Evolutionary conservation across 2,329 filamentous ascomycete genomes (phyloP).

Genomic region (Curvularia lunata): DNA sequence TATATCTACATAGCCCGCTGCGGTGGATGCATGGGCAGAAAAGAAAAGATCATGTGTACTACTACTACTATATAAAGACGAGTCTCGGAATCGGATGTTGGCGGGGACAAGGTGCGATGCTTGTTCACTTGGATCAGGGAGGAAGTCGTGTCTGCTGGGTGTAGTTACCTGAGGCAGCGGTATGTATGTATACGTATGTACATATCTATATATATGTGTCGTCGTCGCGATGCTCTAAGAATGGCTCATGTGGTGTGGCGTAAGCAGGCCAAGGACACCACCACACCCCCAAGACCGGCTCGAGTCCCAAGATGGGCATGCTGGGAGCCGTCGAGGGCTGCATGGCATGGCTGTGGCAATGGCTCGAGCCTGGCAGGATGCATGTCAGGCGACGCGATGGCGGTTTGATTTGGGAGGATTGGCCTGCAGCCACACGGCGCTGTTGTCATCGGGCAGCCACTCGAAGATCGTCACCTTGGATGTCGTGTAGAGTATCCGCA

Average conservation of each 20-base stretch:
- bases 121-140: background rate
- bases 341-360: conserved; percentile 1
- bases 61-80: background rate
- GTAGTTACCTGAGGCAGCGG: background rate
- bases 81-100: background rate
- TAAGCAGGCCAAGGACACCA: background rate
- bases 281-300: background rate
- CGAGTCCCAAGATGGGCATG: background rate
- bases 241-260: background rate
- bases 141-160: background rate
- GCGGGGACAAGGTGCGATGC: background rate
- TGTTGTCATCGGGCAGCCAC: conserved; percentile 25
- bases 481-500: too few relatives aligned
- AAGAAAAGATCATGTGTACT: background rate
- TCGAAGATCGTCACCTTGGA: conserved; percentile 31
- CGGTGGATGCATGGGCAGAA: background rate
- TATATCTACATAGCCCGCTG: background rate
- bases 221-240: background rate
- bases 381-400: conserved; percentile 34
- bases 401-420: conserved; percentile 32
- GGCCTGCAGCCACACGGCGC: conserved; percentile 34
- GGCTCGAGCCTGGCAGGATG: background rate
- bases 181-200: background rate
- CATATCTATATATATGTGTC: background rate
- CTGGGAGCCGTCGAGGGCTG: background rate